Evolutionary conservation across 768 basidiomycete species (phyloP).

Genomic region (Hypholoma fasciculare): DNA sequence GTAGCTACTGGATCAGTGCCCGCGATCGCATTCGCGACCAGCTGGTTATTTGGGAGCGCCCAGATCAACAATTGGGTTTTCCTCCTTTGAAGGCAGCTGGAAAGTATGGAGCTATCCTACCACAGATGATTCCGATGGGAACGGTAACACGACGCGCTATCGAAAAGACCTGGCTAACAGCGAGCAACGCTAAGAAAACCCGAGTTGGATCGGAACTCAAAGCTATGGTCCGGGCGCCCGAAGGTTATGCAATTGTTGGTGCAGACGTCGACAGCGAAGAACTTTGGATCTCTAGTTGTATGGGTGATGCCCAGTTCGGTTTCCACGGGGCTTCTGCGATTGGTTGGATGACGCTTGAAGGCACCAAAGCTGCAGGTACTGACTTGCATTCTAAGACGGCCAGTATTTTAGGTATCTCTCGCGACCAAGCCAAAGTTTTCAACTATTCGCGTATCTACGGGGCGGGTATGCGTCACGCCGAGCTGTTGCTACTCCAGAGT

Average conservation of each 20-base stretch:
- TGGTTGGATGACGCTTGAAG: constrained; percentile 99
- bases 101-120: constrained; percentile 90
- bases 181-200: constrained; percentile 96
- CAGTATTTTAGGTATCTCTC: constrained; percentile 85
- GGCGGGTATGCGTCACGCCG: constrained; percentile 94
- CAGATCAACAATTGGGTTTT: constrained; percentile 54
- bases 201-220: constrained; percentile 98
- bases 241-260: constrained; percentile 92
- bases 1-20: constrained; percentile 97
- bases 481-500: constrained; percentile 82
- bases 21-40: constrained; percentile 91
- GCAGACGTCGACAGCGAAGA: constrained; percentile 99
- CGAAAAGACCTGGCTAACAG: constrained; percentile 97
- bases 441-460: constrained; percentile 99
- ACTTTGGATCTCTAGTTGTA: constrained; percentile 97
- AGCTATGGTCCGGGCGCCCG: constrained; percentile 94
- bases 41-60: constrained; percentile 84
- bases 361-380: constrained; percentile 91
- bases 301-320: constrained; percentile 98
- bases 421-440: constrained; percentile 97
- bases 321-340: constrained; percentile 95
- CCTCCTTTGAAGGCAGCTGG: constrained; percentile 15
- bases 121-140: constrained; percentile 97
- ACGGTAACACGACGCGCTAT: constrained; percentile 97
- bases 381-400: constrained; percentile 98